Evolutionary conservation across 106 monocot species (phyloP).

Genomic region (Dendrobium officinale): DNA sequence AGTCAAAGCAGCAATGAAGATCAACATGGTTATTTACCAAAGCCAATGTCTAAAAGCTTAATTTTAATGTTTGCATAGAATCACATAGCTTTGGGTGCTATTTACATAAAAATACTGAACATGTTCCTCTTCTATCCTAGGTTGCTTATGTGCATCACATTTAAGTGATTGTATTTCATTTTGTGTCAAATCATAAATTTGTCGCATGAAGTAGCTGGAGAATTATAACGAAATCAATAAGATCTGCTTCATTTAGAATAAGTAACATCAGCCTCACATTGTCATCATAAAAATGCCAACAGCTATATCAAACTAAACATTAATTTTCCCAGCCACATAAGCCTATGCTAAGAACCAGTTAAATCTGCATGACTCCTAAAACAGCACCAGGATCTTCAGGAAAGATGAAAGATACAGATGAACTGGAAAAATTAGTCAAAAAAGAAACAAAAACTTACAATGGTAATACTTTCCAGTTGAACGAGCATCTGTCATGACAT

Average conservation of each 20-base stretch:
- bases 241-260: background rate
- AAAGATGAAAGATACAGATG: background rate
- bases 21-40: background rate
- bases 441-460: conserved; percentile 48
- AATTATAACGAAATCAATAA: background rate
- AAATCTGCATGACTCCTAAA: background rate
- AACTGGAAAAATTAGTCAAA: background rate
- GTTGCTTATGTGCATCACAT: background rate
- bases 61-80: background rate
- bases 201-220: background rate
- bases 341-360: background rate
- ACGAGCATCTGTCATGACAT: conserved; percentile 98
- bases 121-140: background rate
- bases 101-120: background rate
- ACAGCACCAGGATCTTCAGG: background rate
- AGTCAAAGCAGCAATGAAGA: background rate
- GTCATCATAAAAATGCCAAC: background rate
- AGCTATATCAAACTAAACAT: background rate
- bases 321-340: background rate
- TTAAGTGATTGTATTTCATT: background rate
- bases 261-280: background rate
- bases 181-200: background rate
- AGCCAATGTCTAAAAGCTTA: background rate
- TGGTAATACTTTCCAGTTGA: conserved; percentile 99
- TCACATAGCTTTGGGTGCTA: background rate